These are phyloP conservation scores for Lachancea quebecensis DNA, from an alignment of 805 yeast species.

Conservation along the genomic window DNA sequence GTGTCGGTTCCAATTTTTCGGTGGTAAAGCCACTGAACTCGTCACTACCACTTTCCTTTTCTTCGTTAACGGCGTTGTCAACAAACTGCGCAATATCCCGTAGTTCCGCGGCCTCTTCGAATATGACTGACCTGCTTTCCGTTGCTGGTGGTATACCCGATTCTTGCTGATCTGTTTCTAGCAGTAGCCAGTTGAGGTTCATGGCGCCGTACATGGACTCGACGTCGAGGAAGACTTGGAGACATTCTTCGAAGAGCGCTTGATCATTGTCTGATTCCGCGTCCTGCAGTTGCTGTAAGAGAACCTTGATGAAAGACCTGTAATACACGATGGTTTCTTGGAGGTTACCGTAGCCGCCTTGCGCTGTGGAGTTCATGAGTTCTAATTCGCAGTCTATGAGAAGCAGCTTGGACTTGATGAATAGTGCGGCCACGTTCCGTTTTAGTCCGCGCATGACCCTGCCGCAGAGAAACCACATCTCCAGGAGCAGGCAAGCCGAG, in stretches of 20 bases:
- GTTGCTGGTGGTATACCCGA: background rate
- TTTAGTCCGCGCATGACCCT: conserved; percentile 12
- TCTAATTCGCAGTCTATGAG: conserved; percentile 59
- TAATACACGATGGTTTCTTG: conserved; percentile 43
- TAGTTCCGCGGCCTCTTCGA: conserved; percentile 10
- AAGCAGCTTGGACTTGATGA: conserved; percentile 59
- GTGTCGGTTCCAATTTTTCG: background rate
- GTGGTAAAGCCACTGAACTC: conserved; percentile 1
- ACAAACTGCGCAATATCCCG: conserved; percentile 6
- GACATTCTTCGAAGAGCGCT: conserved; percentile 56
- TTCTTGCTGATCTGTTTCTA: conserved; percentile 21
- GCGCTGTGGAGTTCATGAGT: conserved; percentile 16
- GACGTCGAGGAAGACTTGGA: conserved; percentile 60
- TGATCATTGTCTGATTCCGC: conserved; percentile 49
- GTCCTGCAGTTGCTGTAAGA: conserved; percentile 50
- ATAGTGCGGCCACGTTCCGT: conserved; percentile 49
- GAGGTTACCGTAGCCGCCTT: conserved; percentile 28
- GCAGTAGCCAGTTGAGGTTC: conserved; percentile 32
- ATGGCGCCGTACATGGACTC: conserved; percentile 66
- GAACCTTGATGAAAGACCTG: conserved; percentile 50
- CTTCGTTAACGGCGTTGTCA: conserved; percentile 2
- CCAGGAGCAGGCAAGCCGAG: conserved; percentile 33
- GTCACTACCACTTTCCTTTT: conserved; percentile 3
- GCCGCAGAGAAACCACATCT: conserved; percentile 22
- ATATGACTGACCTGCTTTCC: background rate